Evolutionary conservation across 139 green algal genomes (phyloP).

Genomic region (Picochlorum sp.): DNA sequence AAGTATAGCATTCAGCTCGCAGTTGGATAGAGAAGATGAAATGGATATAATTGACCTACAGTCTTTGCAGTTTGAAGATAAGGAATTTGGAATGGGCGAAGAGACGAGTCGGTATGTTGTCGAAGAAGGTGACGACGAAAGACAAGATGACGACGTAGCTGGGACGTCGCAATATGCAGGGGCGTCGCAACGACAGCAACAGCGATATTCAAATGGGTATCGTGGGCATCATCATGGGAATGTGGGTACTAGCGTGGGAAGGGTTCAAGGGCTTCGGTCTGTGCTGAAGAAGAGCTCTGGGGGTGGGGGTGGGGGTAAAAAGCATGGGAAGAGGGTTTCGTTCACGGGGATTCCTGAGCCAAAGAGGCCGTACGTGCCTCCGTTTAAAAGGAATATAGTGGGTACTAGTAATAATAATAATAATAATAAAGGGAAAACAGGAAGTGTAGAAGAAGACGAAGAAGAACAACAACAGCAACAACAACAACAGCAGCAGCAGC

Average conservation of each 20-base stretch:
- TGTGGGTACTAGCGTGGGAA: too few relatives aligned
- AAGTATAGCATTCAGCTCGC: constrained; percentile 13
- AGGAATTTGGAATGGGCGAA: neutral
- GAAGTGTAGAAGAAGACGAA: neutral
- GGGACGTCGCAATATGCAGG: too few relatives aligned
- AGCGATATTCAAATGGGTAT: too few relatives aligned
- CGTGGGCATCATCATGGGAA: too few relatives aligned
- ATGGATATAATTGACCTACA: constrained; percentile 8
- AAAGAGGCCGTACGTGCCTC: constrained; percentile 11
- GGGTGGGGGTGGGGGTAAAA: too few relatives aligned
- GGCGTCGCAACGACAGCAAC: too few relatives aligned
- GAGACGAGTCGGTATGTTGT: neutral
- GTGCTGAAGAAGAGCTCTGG: too few relatives aligned
- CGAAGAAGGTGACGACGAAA: neutral
- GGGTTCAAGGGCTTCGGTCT: too few relatives aligned
- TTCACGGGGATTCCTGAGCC: constrained; percentile 7
- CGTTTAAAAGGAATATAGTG: neutral
- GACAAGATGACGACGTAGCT: too few relatives aligned
- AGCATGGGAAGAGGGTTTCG: constrained; percentile 4
- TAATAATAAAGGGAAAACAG: neutral
- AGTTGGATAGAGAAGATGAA: constrained; percentile 31
- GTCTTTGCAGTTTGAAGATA: neutral
- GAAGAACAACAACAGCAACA: neutral
- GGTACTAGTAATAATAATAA: neutral
- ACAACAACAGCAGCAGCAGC: neutral